phyloP scores from a whole-genome alignment of 2,329 filamentous ascomycete species.

The Penicillium occitanis region DNA sequence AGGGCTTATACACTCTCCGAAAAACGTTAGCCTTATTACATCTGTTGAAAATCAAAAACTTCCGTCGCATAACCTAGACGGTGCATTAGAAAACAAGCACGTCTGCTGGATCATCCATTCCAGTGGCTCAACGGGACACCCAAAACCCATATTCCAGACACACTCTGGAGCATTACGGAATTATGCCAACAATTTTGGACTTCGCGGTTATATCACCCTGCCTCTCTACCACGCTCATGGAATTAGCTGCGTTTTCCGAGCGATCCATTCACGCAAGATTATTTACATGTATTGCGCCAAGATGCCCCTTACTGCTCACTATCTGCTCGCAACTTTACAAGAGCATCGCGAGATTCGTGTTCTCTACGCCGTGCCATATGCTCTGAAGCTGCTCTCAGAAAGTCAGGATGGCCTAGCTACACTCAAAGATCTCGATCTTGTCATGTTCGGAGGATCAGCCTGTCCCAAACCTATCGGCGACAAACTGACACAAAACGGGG shows the following conservation, averaged over 20 bases:
- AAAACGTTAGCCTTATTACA: background rate
- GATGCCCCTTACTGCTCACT: conserved; percentile 8
- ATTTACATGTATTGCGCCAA: conserved; percentile 6
- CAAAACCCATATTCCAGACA: conserved; percentile 23
- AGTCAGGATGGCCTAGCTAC: background rate
- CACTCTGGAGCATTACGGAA: conserved; percentile 6
- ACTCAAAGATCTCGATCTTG: background rate
- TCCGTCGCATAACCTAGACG: conserved; percentile 24
- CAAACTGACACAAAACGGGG: background rate
- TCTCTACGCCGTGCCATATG: conserved; percentile 15
- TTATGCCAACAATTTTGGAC: conserved; percentile 12
- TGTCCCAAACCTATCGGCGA: background rate
- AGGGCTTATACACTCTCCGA: background rate
- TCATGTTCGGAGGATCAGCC: background rate
- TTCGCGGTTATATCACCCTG: conserved; percentile 6
- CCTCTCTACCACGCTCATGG: conserved; percentile 14
- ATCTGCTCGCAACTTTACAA: conserved; percentile 11
- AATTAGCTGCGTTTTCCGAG: conserved; percentile 3
- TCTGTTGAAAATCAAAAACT: background rate
- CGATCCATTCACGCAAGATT: background rate
- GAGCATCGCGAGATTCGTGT: background rate
- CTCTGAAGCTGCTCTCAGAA: conserved; percentile 6
- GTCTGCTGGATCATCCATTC: conserved; percentile 27
- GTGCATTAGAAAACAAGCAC: conserved; percentile 20
- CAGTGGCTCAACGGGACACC: conserved; percentile 25